These are phyloP conservation scores for Mariannaea elegans DNA, from an alignment of 2,329 filamentous ascomycete species.

Conservation along the genomic window DNA sequence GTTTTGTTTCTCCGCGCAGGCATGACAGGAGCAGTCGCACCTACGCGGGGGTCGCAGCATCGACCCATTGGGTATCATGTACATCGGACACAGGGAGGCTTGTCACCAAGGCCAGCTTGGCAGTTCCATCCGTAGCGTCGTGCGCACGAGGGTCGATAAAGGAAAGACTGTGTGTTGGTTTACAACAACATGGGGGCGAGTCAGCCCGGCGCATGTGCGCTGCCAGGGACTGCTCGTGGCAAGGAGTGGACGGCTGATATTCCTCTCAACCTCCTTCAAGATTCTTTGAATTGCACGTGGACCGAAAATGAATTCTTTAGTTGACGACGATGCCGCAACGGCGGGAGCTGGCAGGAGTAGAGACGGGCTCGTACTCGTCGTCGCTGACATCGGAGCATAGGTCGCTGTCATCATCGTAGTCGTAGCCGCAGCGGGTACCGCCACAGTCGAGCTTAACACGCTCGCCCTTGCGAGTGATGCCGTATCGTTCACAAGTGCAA, in stretches of 20 bases:
- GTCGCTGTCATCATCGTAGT: constrained; percentile 74
- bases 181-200: constrained; percentile 41
- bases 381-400: constrained; percentile 69
- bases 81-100: constrained; percentile 32
- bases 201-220: constrained; percentile 42
- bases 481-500: constrained; percentile 96
- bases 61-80: constrained; percentile 57
- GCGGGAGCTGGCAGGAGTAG: constrained; percentile 60
- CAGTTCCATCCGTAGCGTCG: constrained; percentile 41
- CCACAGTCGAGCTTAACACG: constrained; percentile 97
- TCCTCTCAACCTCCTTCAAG: constrained; percentile 40
- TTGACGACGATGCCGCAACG: constrained; percentile 71
- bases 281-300: constrained; percentile 38
- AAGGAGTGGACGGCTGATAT: constrained; percentile 48
- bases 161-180: constrained; percentile 38
- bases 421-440: constrained; percentile 85
- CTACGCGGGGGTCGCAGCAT: constrained; percentile 61
- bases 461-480: constrained; percentile 91
- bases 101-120: constrained; percentile 57
- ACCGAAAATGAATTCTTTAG: constrained; percentile 37
- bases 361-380: constrained; percentile 57
- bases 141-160: constrained; percentile 40
- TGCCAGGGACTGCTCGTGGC: constrained; percentile 36
- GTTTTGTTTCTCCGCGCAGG: constrained; percentile 39
- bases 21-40: constrained; percentile 35